These are phyloP conservation scores for Moricandia moricandioides DNA, from an alignment of 345 rosid genomes.

Conservation along the genomic window DNA sequence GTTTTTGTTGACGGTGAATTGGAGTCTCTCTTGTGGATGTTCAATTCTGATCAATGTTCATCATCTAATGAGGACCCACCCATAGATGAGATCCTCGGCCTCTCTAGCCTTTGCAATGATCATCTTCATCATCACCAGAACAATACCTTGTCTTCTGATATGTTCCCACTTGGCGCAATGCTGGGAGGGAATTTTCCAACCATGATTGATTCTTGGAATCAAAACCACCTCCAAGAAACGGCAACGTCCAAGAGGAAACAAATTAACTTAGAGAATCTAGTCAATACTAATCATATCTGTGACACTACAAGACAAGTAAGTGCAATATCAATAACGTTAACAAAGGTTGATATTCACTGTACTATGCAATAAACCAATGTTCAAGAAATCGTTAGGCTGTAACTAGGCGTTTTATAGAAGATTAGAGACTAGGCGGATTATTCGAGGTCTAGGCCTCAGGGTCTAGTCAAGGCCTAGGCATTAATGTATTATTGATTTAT, in stretches of 20 bases:
- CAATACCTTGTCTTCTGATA: slow-evolving; percentile 17
- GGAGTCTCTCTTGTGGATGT: slow-evolving; percentile 35
- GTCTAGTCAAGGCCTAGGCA: too few species aligned
- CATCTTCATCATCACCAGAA: slow-evolving; percentile 25
- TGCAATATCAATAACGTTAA: not conserved
- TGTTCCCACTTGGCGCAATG: slow-evolving; percentile 30
- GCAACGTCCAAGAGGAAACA: slow-evolving; percentile 23
- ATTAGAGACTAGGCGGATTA: too few species aligned
- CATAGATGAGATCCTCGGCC: slow-evolving; percentile 15
- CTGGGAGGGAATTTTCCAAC: slow-evolving; percentile 24
- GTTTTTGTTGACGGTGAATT: slow-evolving; percentile 38
- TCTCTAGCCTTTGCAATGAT: slow-evolving; percentile 31
- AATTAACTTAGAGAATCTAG: slow-evolving; percentile 15
- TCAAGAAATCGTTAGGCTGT: too few species aligned
- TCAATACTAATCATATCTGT: not conserved
- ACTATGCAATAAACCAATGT: too few species aligned
- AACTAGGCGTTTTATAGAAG: too few species aligned
- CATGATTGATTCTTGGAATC: slow-evolving; percentile 33
- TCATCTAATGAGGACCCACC: slow-evolving; percentile 27
- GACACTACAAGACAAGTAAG: slow-evolving; percentile 30
- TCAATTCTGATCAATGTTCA: slow-evolving; percentile 35
- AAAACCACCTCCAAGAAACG: slow-evolving; percentile 18
- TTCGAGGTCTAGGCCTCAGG: too few species aligned
- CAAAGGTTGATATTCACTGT: not conserved
- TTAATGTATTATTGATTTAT: too few species aligned